phyloP scores from a whole-genome alignment of 1,139 yeast species.

The Hyphopichia wangnamkhiaoensis region DNA sequence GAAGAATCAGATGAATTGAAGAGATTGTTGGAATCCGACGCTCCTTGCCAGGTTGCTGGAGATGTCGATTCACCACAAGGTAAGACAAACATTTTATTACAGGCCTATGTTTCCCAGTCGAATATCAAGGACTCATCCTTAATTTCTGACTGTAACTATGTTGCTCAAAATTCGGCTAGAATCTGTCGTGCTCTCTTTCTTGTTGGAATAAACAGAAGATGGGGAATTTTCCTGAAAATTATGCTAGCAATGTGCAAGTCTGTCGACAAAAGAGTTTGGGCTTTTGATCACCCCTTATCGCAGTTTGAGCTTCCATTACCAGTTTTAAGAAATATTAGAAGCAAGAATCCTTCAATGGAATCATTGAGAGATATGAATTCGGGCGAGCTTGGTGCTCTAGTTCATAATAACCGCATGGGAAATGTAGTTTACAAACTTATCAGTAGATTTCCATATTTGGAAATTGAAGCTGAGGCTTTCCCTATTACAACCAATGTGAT shows the following conservation, averaged over 20 bases:
- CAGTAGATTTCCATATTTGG: constrained; percentile 72
- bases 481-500: constrained; percentile 89
- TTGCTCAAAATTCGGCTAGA: constrained; percentile 94
- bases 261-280: constrained; percentile 83
- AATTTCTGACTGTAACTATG: constrained; percentile 84
- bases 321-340: constrained; percentile 61
- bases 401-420: constrained; percentile 81
- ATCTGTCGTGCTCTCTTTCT: constrained; percentile 88
- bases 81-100: constrained; percentile 84
- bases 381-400: constrained; percentile 83
- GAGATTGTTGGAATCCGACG: constrained; percentile 56
- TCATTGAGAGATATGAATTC: constrained; percentile 71
- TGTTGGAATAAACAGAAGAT: constrained; percentile 81
- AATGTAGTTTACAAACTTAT: constrained; percentile 57
- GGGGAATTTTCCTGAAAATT: constrained; percentile 80
- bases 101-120: constrained; percentile 82
- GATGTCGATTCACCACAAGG: constrained; percentile 76
- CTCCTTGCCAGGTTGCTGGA: constrained; percentile 84
- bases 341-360: constrained; percentile 68
- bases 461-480: constrained; percentile 77
- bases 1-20: constrained; percentile 82
- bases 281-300: constrained; percentile 84
- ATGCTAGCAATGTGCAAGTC: constrained; percentile 83
- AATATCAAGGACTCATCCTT: constrained; percentile 75
- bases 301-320: constrained; percentile 82